Evolutionary conservation across 1,139 yeast genomes (phyloP).

Genomic region (Candida pseudoviswanathii): DNA sequence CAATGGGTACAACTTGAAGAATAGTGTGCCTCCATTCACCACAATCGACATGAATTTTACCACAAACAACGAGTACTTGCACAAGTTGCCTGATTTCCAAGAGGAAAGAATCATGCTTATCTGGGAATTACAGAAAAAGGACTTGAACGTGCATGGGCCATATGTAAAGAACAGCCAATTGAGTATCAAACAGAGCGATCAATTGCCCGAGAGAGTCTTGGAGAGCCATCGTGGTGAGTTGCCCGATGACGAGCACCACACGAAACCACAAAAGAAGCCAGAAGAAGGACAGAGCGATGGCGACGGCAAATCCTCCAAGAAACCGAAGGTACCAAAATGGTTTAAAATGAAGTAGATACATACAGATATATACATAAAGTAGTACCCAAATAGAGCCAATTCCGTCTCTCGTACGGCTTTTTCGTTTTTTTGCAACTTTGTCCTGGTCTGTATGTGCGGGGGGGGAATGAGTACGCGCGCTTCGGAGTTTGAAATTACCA

Average conservation of each 20-base stretch:
- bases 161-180: slow-evolving; percentile 24
- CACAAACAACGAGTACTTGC: slow-evolving; percentile 32
- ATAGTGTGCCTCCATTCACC: slow-evolving; percentile 49
- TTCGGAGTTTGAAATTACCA: no score
- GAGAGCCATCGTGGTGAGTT: slow-evolving; percentile 35
- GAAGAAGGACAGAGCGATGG: neutral
- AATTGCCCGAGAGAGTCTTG: slow-evolving; percentile 44
- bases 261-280: slow-evolving; percentile 25
- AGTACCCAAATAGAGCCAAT: neutral
- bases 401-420: no score
- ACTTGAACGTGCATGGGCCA: slow-evolving; percentile 23
- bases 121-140: slow-evolving; percentile 30
- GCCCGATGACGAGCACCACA: slow-evolving; percentile 19
- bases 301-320: slow-evolving; percentile 1
- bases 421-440: no score
- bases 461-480: no score
- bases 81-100: slow-evolving; percentile 36
- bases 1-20: slow-evolving; percentile 35
- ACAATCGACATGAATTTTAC: slow-evolving; percentile 32
- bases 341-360: slow-evolving; percentile 15
- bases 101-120: slow-evolving; percentile 35
- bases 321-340: slow-evolving; percentile 16
- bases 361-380: neutral
- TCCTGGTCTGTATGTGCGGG: no score
- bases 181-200: slow-evolving; percentile 25